A percentile compares a stretch with the other conserved stretches of the same genome.
phyloP scores from a whole-genome alignment of 2,329 filamentous ascomycete genomes.

The Venturia nashicola region DNA sequence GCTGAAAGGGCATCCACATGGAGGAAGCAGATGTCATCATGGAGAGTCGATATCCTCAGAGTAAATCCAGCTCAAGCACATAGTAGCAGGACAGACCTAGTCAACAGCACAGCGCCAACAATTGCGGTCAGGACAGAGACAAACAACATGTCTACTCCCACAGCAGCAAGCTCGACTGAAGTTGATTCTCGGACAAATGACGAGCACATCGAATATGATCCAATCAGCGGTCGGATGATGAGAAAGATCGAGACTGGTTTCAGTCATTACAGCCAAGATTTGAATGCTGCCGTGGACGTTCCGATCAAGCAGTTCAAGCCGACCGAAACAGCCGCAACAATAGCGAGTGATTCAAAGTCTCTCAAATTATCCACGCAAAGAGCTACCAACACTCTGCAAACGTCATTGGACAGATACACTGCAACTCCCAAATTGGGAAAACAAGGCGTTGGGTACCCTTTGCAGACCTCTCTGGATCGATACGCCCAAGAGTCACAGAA shows the following conservation, averaged over 20 bases:
- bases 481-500: background rate
- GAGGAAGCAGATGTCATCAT: background rate
- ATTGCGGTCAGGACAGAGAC: background rate
- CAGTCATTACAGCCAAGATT: conserved; percentile 1
- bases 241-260: background rate
- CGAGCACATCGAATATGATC: conserved; percentile 8
- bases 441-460: background rate
- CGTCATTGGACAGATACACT: background rate
- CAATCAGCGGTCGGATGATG: conserved; percentile 10
- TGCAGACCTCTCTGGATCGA: background rate
- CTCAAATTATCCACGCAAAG: background rate
- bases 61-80: background rate
- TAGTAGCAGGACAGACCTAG: background rate
- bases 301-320: background rate
- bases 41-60: background rate
- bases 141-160: background rate
- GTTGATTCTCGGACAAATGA: background rate
- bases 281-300: conserved; percentile 1
- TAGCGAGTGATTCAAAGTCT: background rate
- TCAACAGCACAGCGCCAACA: background rate
- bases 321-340: background rate
- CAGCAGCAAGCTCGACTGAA: background rate
- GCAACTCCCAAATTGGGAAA: background rate
- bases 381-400: background rate
- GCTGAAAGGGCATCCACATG: background rate